These are phyloP conservation scores for Agaricus subrufescens DNA, from an alignment of 768 basidiomycete species.

Conservation along the genomic window DNA sequence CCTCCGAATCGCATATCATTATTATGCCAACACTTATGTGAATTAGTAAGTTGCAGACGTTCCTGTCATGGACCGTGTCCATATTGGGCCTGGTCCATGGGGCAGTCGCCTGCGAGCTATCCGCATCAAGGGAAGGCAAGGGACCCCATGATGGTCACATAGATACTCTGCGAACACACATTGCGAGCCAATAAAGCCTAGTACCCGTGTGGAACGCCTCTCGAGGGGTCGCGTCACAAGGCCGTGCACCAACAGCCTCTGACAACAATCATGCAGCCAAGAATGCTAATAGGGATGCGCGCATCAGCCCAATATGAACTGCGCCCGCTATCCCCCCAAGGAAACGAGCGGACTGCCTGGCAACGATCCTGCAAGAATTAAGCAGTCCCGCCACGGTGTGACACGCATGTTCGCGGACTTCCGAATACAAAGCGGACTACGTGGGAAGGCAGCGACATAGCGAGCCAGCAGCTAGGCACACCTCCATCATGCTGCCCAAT, in stretches of 20 bases:
- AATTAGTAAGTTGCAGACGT: not conserved
- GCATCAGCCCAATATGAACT: too few relatives aligned
- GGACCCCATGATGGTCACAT: too few relatives aligned
- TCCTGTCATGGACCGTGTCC: not conserved
- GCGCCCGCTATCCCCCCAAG: too few relatives aligned
- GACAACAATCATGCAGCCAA: constrained; percentile 8
- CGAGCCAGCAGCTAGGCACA: not conserved
- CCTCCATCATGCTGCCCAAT: not conserved
- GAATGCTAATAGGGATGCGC: not conserved
- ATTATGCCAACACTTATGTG: not conserved
- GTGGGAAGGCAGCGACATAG: not conserved
- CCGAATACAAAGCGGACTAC: too few relatives aligned
- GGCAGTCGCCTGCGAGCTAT: not conserved
- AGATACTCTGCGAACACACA: too few relatives aligned
- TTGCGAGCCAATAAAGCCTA: too few relatives aligned
- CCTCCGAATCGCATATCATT: not conserved
- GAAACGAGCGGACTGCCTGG: too few relatives aligned
- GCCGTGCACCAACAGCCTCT: constrained; percentile 5
- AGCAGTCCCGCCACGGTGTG: too few relatives aligned
- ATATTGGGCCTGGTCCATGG: not conserved
- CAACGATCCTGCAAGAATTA: too few relatives aligned
- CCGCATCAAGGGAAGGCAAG: constrained; percentile 1
- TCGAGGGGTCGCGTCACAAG: too few relatives aligned
- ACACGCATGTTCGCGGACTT: too few relatives aligned
- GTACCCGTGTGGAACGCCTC: too few relatives aligned